These are phyloP conservation scores for Alectoria sarmentosa DNA, from an alignment of 495 filamentous ascomycete genomes.

Conservation along the genomic window DNA sequence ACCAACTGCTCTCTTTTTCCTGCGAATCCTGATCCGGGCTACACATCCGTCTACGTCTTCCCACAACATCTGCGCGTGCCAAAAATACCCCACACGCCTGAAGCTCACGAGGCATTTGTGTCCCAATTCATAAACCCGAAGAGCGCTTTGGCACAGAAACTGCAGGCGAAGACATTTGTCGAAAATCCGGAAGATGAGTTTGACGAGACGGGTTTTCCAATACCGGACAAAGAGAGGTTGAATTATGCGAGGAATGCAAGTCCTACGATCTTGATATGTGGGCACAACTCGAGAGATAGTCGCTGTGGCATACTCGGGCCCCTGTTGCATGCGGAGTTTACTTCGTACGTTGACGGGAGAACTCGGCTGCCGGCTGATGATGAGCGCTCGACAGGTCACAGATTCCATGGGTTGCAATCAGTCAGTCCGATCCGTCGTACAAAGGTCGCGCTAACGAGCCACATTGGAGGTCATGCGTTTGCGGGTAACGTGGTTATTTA, in stretches of 20 bases:
- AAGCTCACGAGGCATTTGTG: conserved; percentile 14
- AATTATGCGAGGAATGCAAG: conserved; percentile 30
- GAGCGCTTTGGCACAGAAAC: neutral
- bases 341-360: conserved; percentile 34
- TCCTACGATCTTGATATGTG: conserved; percentile 54
- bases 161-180: neutral
- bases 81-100: conserved; percentile 43
- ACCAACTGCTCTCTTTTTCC: conserved; percentile 66
- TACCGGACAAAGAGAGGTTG: conserved; percentile 22
- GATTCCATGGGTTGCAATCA: conserved; percentile 33
- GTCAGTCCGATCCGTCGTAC: neutral
- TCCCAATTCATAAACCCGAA: neutral
- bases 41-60: conserved; percentile 38
- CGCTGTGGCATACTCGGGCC: conserved; percentile 79
- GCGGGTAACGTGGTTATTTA: conserved; percentile 93
- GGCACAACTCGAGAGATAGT: conserved; percentile 69
- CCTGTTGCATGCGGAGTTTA: conserved; percentile 61
- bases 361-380: conserved; percentile 18
- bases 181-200: conserved; percentile 30
- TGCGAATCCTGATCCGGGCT: conserved; percentile 34
- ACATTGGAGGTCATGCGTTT: conserved; percentile 89
- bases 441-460: conserved; percentile 70
- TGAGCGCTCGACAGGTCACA: conserved; percentile 25
- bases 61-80: conserved; percentile 75
- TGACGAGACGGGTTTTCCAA: conserved; percentile 25